phyloP scores from a whole-genome alignment of 805 yeast genomes.

The Yamadazyma takamatsuzukensis region DNA sequence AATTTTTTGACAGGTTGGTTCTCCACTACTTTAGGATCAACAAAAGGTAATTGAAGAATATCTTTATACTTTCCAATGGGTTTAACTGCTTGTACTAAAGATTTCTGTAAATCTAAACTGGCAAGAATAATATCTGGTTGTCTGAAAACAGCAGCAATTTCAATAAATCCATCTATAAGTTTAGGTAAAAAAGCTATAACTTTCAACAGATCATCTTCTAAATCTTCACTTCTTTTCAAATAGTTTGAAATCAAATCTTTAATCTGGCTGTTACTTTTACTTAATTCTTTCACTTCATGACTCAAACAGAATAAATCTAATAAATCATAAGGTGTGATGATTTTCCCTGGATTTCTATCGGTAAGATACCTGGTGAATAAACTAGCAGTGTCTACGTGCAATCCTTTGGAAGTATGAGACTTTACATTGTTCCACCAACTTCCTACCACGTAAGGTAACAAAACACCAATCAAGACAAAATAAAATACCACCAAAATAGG shows the following conservation, averaged over 20 bases:
- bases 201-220: slow-evolving; percentile 43
- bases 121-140: slow-evolving; percentile 58
- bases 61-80: slow-evolving; percentile 53
- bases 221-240: slow-evolving; percentile 44
- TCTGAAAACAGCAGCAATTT: slow-evolving; percentile 78
- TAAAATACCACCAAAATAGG: slow-evolving; percentile 60
- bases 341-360: slow-evolving; percentile 69
- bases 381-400: slow-evolving; percentile 82
- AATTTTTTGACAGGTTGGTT: slow-evolving; percentile 50
- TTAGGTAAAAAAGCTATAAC: slow-evolving; percentile 63
- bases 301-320: slow-evolving; percentile 59
- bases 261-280: slow-evolving; percentile 37
- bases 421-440: slow-evolving; percentile 88
- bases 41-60: slow-evolving; percentile 78
- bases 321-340: slow-evolving; percentile 55
- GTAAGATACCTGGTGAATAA: slow-evolving; percentile 66
- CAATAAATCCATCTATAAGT: slow-evolving; percentile 68
- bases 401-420: slow-evolving; percentile 74
- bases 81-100: slow-evolving; percentile 72
- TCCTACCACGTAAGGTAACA: slow-evolving; percentile 78
- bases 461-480: slow-evolving; percentile 66
- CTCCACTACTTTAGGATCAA: slow-evolving; percentile 45
- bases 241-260: slow-evolving; percentile 52
- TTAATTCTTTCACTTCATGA: slow-evolving; percentile 60
- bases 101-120: slow-evolving; percentile 64